Percentiles rank a stretch among this genome's conserved stretches.
Evolutionary conservation across 306 rosid species (phyloP).

Genomic region (Lathyrus oleraceus): DNA sequence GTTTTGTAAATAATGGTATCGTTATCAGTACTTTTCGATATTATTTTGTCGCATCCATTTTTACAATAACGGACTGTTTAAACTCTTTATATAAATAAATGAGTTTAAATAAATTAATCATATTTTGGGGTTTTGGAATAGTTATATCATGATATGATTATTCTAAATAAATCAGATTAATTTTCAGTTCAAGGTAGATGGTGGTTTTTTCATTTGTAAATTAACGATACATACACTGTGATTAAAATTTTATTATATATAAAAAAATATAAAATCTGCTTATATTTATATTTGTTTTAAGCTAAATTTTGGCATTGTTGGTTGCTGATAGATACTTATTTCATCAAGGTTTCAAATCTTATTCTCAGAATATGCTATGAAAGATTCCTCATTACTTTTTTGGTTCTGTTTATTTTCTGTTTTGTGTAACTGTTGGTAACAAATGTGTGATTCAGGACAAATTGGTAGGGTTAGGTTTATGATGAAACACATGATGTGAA

Average conservation of each 20-base stretch:
- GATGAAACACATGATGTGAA: not conserved
- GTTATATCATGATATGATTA: not conserved
- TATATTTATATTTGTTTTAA: not conserved
- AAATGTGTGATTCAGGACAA: not conserved
- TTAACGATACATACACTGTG: not conserved
- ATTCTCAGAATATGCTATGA: conserved; percentile 19
- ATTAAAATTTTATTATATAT: not conserved
- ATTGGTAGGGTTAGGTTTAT: not conserved
- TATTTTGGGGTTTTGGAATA: not conserved
- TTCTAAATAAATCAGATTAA: not conserved
- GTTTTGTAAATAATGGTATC: no score
- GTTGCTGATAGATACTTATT: not conserved
- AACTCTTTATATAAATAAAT: not conserved
- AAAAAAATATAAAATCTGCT: not conserved
- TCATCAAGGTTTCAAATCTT: not conserved
- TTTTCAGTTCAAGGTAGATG: not conserved
- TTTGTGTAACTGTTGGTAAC: conserved; percentile 2
- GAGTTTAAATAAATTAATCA: not conserved
- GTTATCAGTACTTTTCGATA: no score
- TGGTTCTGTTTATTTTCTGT: not conserved
- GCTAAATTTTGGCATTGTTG: not conserved
- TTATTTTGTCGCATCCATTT: no score
- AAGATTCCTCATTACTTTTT: not conserved
- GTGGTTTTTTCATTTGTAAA: not conserved
- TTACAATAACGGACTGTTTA: no score